A percentile compares a stretch with the other conserved stretches of the same genome.
phyloP scores from a whole-genome alignment of 2,329 filamentous ascomycete species.

The Clarireedia paspali region DNA sequence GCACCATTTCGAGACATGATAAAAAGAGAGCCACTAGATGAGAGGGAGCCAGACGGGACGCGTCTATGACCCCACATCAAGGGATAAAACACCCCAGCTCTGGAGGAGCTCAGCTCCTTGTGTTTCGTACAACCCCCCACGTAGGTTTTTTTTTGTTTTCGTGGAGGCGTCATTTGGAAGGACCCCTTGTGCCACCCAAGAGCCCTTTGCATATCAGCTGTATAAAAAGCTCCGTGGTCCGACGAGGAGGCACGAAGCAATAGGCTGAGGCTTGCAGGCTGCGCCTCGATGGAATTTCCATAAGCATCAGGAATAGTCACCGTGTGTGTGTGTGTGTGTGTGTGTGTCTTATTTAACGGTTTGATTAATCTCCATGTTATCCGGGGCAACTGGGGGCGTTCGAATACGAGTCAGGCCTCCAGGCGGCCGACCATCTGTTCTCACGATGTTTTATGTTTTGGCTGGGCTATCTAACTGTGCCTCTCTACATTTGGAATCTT shows the following conservation, averaged over 20 bases:
- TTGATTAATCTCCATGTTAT: background rate
- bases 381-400: background rate
- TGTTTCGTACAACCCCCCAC: background rate
- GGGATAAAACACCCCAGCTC: background rate
- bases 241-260: background rate
- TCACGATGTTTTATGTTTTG: no score
- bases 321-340: background rate
- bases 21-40: background rate
- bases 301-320: background rate
- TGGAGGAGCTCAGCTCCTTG: background rate
- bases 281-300: background rate
- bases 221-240: background rate
- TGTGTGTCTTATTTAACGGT: background rate
- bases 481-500: no score
- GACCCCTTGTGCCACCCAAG: background rate
- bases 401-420: conserved; percentile 1
- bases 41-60: background rate
- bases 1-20: background rate
- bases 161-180: background rate
- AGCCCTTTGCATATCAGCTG: background rate
- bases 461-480: no score
- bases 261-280: background rate
- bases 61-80: background rate
- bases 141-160: background rate
- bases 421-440: background rate